These are phyloP conservation scores for Phellinidium pouzarii DNA, from an alignment of 1,284 basidiomycete genomes.

Conservation along the genomic window DNA sequence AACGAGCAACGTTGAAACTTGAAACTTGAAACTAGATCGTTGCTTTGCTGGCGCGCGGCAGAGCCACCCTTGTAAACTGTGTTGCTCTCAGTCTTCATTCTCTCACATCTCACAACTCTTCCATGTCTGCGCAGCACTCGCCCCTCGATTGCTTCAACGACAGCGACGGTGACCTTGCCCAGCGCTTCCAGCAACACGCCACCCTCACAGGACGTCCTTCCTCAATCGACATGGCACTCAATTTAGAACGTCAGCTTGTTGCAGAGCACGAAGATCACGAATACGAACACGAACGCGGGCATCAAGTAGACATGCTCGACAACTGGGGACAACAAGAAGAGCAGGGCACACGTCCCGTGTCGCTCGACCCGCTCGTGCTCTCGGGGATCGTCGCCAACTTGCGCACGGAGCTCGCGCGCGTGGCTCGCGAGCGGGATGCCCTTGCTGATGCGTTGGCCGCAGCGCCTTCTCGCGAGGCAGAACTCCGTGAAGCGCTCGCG, in stretches of 20 bases:
- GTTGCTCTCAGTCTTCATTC: background rate
- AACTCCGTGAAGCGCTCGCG: slow-evolving; percentile 52
- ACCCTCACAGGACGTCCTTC: slow-evolving; percentile 34
- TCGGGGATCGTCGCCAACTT: slow-evolving; percentile 68
- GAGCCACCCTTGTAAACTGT: background rate
- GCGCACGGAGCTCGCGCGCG: slow-evolving; percentile 50
- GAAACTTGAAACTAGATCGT: no score
- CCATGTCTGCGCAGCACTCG: background rate
- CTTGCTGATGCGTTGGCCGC: slow-evolving; percentile 44
- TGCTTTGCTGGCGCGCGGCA: slow-evolving; percentile 11
- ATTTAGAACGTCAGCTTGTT: slow-evolving; percentile 65
- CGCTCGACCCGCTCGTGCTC: slow-evolving; percentile 66
- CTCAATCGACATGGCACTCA: slow-evolving; percentile 71
- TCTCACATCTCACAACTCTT: background rate
- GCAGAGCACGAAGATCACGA: slow-evolving; percentile 17
- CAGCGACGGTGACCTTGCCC: slow-evolving; percentile 8
- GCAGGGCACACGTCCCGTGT: slow-evolving; percentile 36
- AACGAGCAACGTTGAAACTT: no score
- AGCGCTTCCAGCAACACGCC: slow-evolving; percentile 5
- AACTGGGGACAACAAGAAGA: slow-evolving; percentile 34
- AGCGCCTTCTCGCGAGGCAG: slow-evolving; percentile 47
- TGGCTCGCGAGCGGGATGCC: slow-evolving; percentile 62
- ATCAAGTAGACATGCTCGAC: background rate
- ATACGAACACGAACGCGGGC: slow-evolving; percentile 1
- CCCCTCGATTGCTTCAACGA: background rate